Conservation (phyloP, 192 early-diverging fungal genomes). For the Coemansia sp. region DNA sequence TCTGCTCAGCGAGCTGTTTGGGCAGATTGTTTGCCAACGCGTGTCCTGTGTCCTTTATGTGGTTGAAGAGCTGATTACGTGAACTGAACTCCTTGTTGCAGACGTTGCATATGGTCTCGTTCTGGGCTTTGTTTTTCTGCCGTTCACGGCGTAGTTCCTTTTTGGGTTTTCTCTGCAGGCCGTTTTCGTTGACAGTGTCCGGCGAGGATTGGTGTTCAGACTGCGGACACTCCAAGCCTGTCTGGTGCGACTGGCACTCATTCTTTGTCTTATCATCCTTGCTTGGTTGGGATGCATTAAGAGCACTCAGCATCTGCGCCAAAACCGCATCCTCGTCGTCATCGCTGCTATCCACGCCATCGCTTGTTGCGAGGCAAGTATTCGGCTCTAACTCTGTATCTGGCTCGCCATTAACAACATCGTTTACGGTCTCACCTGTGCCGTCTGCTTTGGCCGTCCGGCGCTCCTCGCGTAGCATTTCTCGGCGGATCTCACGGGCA, state of each 20-base stretch:
- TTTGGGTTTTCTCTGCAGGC: conserved; percentile 46
- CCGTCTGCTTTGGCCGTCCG: conserved; percentile 36
- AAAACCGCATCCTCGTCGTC: conserved; percentile 16
- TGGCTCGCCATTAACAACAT: neutral
- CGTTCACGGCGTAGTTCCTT: conserved; percentile 58
- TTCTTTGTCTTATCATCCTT: conserved; percentile 52
- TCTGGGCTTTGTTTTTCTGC: conserved; percentile 61
- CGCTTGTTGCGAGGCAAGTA: neutral
- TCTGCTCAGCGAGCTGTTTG: conserved; percentile 10
- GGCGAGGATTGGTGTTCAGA: neutral
- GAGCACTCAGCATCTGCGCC: conserved; percentile 55
- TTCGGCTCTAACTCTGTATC: neutral
- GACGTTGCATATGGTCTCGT: conserved; percentile 71
- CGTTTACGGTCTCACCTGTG: neutral
- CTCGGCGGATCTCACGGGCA: conserved; percentile 70
- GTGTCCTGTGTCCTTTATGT: conserved; percentile 87
- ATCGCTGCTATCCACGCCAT: conserved; percentile 2
- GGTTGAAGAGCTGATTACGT: conserved; percentile 85
- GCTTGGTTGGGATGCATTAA: conserved; percentile 32
- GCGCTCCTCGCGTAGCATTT: conserved; percentile 76
- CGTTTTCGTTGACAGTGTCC: neutral
- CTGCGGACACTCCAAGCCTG: neutral
- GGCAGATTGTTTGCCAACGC: conserved; percentile 59
- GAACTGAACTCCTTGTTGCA: conserved; percentile 73
- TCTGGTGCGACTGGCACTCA: conserved; percentile 36